phyloP scores from a whole-genome alignment of 2,329 filamentous ascomycete species.

The Davidsoniella virescens region DNA sequence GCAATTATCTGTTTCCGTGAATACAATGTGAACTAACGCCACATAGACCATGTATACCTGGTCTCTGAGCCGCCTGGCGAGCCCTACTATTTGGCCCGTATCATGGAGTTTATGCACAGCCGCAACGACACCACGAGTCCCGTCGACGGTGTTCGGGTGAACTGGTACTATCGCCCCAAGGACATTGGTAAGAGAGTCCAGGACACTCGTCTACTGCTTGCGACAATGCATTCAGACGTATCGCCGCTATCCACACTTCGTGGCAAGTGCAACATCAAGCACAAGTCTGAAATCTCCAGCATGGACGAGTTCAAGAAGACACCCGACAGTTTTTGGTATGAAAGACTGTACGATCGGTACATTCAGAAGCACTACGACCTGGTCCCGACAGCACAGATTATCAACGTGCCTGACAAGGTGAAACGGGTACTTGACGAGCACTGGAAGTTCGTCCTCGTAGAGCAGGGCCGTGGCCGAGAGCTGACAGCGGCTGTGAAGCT shows the following conservation, averaged over 20 bases:
- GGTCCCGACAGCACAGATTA: conserved; percentile 77
- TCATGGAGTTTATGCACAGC: conserved; percentile 91
- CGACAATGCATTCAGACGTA: conserved; percentile 96
- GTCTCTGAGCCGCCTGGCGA: conserved; percentile 95
- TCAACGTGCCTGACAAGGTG: conserved; percentile 89
- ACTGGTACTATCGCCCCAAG: conserved; percentile 96
- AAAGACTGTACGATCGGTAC: conserved; percentile 94
- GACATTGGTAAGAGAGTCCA: conserved; percentile 86
- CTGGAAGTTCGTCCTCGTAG: conserved; percentile 92
- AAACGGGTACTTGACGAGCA: conserved; percentile 91
- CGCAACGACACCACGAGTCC: conserved; percentile 57
- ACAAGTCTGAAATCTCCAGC: conserved; percentile 70
- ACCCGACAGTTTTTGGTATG: conserved; percentile 87
- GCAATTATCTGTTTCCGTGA: background rate
- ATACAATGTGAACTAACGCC: background rate
- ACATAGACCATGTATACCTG: conserved; percentile 66
- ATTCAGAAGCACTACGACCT: conserved; percentile 97
- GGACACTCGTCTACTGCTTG: conserved; percentile 82
- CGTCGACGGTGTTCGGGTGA: conserved; percentile 78
- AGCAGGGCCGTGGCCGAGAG: conserved; percentile 86
- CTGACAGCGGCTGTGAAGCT: conserved; percentile 89
- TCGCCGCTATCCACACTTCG: conserved; percentile 83
- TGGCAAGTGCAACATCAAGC: conserved; percentile 81
- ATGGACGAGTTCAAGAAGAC: conserved; percentile 71
- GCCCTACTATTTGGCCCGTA: conserved; percentile 90